Conservation (phyloP, 2,329 filamentous ascomycete species). For the Aspergillus bombycis region DNA sequence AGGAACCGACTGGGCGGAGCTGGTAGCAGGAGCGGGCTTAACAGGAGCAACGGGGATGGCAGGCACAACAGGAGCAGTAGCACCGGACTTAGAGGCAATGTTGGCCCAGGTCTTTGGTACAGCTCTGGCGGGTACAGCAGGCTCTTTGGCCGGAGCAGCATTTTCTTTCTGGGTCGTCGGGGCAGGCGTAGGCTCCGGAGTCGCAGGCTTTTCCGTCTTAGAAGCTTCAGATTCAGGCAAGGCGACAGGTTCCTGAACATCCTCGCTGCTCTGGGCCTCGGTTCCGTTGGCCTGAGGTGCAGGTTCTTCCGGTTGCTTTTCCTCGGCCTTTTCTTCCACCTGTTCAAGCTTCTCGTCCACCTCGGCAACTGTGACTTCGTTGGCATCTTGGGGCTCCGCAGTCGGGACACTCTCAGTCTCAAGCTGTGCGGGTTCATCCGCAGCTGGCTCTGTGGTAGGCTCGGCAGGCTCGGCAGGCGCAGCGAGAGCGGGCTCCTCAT, state of each 20-base stretch:
- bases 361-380: constrained; percentile 52
- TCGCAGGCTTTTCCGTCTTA: constrained; percentile 67
- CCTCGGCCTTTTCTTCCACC: constrained; percentile 52
- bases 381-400: constrained; percentile 36
- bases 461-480: constrained; percentile 42
- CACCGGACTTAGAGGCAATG: constrained; percentile 55
- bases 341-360: constrained; percentile 80
- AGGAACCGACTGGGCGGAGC: constrained; percentile 40
- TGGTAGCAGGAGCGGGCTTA: constrained; percentile 37
- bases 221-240: constrained; percentile 45
- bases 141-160: constrained; percentile 57
- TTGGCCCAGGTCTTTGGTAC: constrained; percentile 66
- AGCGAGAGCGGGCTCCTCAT: constrained; percentile 40
- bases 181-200: constrained; percentile 61
- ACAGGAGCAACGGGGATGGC: constrained; percentile 37
- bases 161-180: constrained; percentile 48
- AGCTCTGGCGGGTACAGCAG: constrained; percentile 53
- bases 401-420: constrained; percentile 36
- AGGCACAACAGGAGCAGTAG: constrained; percentile 40
- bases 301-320: constrained; percentile 33
- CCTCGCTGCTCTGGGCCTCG: constrained; percentile 24
- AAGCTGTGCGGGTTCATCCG: constrained; percentile 49
- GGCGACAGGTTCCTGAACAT: constrained; percentile 33
- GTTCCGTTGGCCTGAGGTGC: constrained; percentile 42
- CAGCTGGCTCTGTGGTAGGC: constrained; percentile 43